Base-by-base conservation (phyloP, 352 stramenopile genomes). In the Pythium folliculosum region DNA sequence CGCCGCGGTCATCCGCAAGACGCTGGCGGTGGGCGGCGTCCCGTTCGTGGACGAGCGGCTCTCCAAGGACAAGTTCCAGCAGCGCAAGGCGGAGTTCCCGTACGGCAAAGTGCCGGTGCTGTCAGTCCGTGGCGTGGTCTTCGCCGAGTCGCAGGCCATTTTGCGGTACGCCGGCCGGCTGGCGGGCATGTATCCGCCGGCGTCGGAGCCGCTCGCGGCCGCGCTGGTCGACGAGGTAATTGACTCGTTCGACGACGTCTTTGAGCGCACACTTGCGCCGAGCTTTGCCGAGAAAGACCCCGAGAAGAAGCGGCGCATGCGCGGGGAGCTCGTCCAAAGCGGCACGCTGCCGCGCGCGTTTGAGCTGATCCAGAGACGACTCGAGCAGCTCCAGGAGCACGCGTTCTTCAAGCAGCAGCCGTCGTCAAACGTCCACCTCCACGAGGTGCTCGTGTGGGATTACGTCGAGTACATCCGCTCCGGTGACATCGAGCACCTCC, bases 181-280 rank as follows among this genome's bases (percentile, higher is more conserved):
- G 23, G 60, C 61, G 1, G 59, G 65, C 7, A 47, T 80, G 23
- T 81, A 75, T 55, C 77, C 76, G 14, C 77, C 81, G 23, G 48
- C 51, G 19, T 71, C 64, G 37, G 66, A 77, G 40, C 66, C 71
- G 2, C 14, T 77, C 0, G 63, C 71, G n/a, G 67, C 81, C 17
- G 56, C 86, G 19, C 56, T 65, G 38, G 60, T 89, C 19, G 80
- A 89, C 62, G 82, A 89, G 60, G 71, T 90, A 43, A 35, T 89
- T 5, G 52, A 45, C 17, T 30, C 52, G 52, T 47, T 47, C 27
- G 32, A 30, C 6, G 52, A 59, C 9, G 6, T 59, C 3, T 59
- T 67, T 8, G 60, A 77, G 38, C 54, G 59, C 0, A 57, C 78
- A 35, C 27, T 67, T 9, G 10, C 57, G 2, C 25, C 23, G 25